phyloP scores from a whole-genome alignment of 2,329 filamentous ascomycete species.

The Microsporum canis region DNA sequence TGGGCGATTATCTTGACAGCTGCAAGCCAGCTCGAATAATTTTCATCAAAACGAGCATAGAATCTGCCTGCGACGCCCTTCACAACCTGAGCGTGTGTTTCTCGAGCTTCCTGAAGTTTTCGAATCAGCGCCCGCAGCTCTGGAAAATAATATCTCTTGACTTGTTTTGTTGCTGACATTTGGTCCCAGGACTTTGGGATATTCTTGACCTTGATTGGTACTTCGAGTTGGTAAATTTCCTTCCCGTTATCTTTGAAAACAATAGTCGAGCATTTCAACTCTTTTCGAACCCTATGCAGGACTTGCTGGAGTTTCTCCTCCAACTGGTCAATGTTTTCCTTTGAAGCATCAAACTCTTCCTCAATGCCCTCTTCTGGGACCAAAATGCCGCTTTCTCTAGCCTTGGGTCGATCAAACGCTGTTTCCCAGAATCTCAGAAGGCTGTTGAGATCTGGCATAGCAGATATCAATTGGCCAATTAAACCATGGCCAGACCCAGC shows the following conservation, averaged over 20 bases:
- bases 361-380: constrained; percentile 82
- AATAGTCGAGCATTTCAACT: constrained; percentile 62
- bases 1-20: constrained; percentile 86
- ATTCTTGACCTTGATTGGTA: constrained; percentile 68
- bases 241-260: constrained; percentile 82
- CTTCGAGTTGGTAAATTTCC: constrained; percentile 92
- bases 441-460: constrained; percentile 73
- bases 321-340: constrained; percentile 63
- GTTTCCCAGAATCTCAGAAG: constrained; percentile 76
- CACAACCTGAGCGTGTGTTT: constrained; percentile 82
- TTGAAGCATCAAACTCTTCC: constrained; percentile 78
- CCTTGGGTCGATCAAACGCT: constrained; percentile 75
- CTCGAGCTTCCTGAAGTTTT: constrained; percentile 82
- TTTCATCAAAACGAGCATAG: constrained; percentile 74
- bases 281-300: constrained; percentile 57
- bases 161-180: constrained; percentile 83
- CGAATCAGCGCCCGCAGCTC: constrained; percentile 74
- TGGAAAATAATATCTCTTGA: constrained; percentile 88
- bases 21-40: constrained; percentile 74
- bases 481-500: constrained; percentile 70
- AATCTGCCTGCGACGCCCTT: constrained; percentile 76
- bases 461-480: constrained; percentile 67
- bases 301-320: constrained; percentile 60
- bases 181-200: constrained; percentile 83
- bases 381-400: constrained; percentile 66